These are phyloP conservation scores for Chaetomium sp. DNA, from an alignment of 2,329 filamentous ascomycete species.

Conservation along the genomic window DNA sequence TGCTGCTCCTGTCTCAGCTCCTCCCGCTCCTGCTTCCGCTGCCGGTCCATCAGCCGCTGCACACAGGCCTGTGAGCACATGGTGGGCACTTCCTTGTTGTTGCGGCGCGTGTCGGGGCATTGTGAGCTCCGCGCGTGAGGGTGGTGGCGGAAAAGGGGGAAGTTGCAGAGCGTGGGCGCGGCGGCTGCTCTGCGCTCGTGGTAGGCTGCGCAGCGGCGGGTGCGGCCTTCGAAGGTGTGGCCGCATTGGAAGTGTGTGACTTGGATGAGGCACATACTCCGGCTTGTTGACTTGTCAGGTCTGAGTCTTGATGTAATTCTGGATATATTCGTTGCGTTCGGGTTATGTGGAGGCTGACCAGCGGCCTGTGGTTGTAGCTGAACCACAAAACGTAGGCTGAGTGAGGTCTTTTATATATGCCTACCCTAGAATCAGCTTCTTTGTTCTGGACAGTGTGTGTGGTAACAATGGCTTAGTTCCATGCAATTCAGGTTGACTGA, in stretches of 20 bases:
- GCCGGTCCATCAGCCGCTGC: not conserved
- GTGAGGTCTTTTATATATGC: too few species aligned
- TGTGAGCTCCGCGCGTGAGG: not conserved
- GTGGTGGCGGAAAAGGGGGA: not conserved
- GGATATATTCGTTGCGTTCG: not conserved
- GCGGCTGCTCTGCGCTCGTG: not conserved
- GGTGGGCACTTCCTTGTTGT: not conserved
- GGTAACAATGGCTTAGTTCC: too few species aligned
- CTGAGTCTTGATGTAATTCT: not conserved
- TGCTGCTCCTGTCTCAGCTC: not conserved
- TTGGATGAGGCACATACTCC: not conserved
- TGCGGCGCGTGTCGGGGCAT: not conserved
- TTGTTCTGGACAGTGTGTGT: too few species aligned
- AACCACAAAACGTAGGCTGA: not conserved
- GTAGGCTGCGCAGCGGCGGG: not conserved
- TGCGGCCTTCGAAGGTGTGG: not conserved
- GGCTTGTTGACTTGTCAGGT: not conserved
- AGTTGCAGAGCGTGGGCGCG: not conserved
- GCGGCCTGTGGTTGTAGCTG: not conserved
- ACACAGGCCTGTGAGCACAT: too few species aligned
- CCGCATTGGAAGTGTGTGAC: not conserved
- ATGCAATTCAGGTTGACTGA: too few species aligned
- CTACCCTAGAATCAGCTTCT: too few species aligned
- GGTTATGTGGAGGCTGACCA: too few species aligned
- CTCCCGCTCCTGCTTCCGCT: not conserved